Conservation (phyloP, 345 rosid genomes). For the Schrenkiella parvula region DNA sequence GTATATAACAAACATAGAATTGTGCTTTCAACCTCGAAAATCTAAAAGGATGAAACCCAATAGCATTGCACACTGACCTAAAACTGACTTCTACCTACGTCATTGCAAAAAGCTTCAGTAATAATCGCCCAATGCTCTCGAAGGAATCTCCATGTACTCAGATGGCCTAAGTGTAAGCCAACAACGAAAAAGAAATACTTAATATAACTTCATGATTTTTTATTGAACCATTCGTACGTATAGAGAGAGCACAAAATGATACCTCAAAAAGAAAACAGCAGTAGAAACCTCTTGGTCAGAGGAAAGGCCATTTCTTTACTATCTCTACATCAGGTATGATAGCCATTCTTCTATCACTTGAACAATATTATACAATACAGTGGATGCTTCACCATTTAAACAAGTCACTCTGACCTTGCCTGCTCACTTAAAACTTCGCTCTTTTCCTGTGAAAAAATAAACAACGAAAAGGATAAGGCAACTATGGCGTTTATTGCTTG, state of each 20-base stretch:
- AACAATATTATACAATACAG: constrained; percentile 18
- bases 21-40: not conserved
- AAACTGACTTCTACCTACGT: constrained; percentile 18
- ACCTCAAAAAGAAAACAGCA: constrained; percentile 65
- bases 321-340: constrained; percentile 25
- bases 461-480: not conserved
- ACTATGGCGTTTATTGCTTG: constrained; percentile 1
- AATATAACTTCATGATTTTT: not conserved
- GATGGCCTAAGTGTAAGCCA: constrained; percentile 21
- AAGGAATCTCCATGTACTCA: constrained; percentile 6
- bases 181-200: not conserved
- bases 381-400: constrained; percentile 11
- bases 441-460: constrained; percentile 54
- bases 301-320: constrained; percentile 30
- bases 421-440: constrained; percentile 44
- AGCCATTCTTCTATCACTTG: constrained; percentile 12
- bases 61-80: constrained; percentile 19
- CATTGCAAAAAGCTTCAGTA: constrained; percentile 23
- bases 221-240: not conserved
- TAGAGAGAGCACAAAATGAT: constrained; percentile 5
- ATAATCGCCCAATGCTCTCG: constrained; percentile 2
- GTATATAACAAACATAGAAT: constrained; percentile 13
- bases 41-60: constrained; percentile 5
- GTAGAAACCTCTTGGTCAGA: constrained; percentile 48
- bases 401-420: constrained; percentile 55